Evolutionary conservation across 2,329 filamentous ascomycete species (phyloP), one percentile per base, ranked within the genome.

Genomic region (Coleophoma cylindrospora): DNA sequence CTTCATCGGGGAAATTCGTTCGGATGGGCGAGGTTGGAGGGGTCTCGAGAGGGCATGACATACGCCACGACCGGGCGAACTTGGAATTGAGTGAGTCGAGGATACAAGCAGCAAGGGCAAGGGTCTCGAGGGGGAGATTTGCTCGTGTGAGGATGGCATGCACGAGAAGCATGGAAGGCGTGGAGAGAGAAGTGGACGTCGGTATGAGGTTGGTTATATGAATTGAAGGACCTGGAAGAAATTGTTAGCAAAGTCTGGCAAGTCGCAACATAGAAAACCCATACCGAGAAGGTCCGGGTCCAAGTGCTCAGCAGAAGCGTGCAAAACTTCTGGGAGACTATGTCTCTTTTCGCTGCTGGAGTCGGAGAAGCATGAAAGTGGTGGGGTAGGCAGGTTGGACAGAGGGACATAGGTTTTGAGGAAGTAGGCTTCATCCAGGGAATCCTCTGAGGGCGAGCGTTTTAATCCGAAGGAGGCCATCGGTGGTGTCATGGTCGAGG

Each of bases 131-230:
- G 3, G 81, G 76, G 22, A 86, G 69, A 48, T 74, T 68, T 50
- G 81, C 76, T 54, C 80, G 76, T 50, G 71, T 72, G 50, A 87
- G 73, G 56, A 87, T 77, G 43, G 74, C 72, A 63, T 86, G 83
- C 19, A 86, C 77, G 44, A 80, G 69, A 34, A 76, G 67, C 32
- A 83, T 72, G 1, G 81, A 86, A 3, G 83, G 74, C 1, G 71
- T 70, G 51, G 75, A 74, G 51, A 84, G 71, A 21, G 83, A 86
- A 50, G 81, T 80, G 12, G 79, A 76, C 10, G 80, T 76, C 11
- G 83, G 83, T 50, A 86, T 76, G 64, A 86, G 76, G 65, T 84
- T 84, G 60, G 81, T 79, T 50, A 87, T 75, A 61, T 86, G 82
- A 45, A 81, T 77, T 54, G 83, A 81, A 48, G 83, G 80, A 52